Evolutionary conservation across 2,329 filamentous ascomycete genomes (phyloP), one percentile per base, ranked within the genome.

Genomic region (Cylindrodendrum hubeiense): DNA sequence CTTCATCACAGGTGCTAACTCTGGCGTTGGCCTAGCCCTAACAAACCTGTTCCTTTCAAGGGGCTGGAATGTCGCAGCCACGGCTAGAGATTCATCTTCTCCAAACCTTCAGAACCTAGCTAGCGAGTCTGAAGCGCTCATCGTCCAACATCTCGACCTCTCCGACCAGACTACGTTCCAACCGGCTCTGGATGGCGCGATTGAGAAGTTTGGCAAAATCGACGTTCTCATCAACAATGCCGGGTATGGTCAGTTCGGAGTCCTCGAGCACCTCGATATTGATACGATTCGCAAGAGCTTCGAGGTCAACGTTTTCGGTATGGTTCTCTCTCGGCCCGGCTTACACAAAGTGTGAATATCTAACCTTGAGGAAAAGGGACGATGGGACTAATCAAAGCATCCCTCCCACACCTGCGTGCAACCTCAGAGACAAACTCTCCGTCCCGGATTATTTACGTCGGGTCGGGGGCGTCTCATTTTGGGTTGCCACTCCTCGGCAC

Each of bases 211-310:
- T 53, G 47, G 44, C 26, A 66, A 50, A 55, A 67, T 72, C 43
- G 60, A 70, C 51, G 44, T 67, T 28, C 59, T 70, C 54, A 49
- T 59, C 61, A 56, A 67, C 58, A 67, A 67, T 54, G 60, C 64
- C n/a, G 60, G 64, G 53, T 67, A 54, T 57, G 60, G 47, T 44
- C 62, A 63, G 28, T 60, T 19, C 43, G 55, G 60, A n/a, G 47
- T 63, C 44, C 28, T 70, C 33, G 59, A 69, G 47, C 26, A 43
- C n/a, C 24, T 64, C 15, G 44, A 63, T 24, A 54, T 67, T 52
- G 57, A 66, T 21, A 26, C 57, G 26, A 60, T 51, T 24, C 57
- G 60, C 44, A 33, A 49, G 30, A 68, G 55, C 56, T 60, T 73
- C 22, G 63, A 70, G 50, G 57, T 68, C 19, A 64, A 65, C 43